These are phyloP conservation scores for Phlyctochytrium planicorne DNA, from an alignment of 192 early-diverging fungal genomes.

Conservation along the genomic window DNA sequence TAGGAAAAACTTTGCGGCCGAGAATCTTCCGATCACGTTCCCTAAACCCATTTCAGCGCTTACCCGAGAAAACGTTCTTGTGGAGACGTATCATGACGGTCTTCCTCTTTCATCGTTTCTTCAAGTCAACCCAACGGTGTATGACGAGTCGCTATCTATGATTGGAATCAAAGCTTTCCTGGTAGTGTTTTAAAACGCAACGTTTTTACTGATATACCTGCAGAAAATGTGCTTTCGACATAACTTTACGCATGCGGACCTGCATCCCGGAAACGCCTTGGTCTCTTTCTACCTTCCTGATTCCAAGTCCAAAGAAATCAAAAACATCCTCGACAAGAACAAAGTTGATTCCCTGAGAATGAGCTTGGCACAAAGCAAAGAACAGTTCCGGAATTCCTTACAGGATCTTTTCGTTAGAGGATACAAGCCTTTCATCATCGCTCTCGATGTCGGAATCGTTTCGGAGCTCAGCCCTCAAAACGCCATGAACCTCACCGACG, in stretches of 20 bases:
- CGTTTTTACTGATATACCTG: slow-evolving; percentile 13
- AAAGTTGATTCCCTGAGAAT: background rate
- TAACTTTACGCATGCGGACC: slow-evolving; percentile 92
- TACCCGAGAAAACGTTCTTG: slow-evolving; percentile 62
- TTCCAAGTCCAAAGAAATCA: too few relatives aligned
- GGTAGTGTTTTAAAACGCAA: slow-evolving; percentile 31
- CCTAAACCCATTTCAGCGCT: slow-evolving; percentile 62
- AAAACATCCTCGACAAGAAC: background rate
- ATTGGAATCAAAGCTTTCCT: slow-evolving; percentile 79
- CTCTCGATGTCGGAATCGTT: slow-evolving; percentile 91
- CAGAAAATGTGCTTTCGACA: slow-evolving; percentile 88
- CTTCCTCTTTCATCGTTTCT: slow-evolving; percentile 77
- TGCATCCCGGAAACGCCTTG: slow-evolving; percentile 94
- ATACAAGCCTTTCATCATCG: slow-evolving; percentile 73
- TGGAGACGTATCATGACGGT: slow-evolving; percentile 82
- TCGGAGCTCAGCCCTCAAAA: slow-evolving; percentile 71
- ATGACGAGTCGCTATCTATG: slow-evolving; percentile 74
- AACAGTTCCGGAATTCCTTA: slow-evolving; percentile 30
- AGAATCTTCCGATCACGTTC: slow-evolving; percentile 39
- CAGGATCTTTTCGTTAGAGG: slow-evolving; percentile 61
- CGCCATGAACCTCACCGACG: slow-evolving; percentile 85
- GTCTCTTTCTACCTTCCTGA: slow-evolving; percentile 60
- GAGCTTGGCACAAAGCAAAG: background rate
- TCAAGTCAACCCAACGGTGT: slow-evolving; percentile 33
- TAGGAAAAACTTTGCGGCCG: slow-evolving; percentile 33